A percentile compares a stretch with the other conserved stretches of the same genome.
These are phyloP conservation scores for Solanum clarkiae DNA, from an alignment of 257 asterid genomes.

Conservation along the genomic window DNA sequence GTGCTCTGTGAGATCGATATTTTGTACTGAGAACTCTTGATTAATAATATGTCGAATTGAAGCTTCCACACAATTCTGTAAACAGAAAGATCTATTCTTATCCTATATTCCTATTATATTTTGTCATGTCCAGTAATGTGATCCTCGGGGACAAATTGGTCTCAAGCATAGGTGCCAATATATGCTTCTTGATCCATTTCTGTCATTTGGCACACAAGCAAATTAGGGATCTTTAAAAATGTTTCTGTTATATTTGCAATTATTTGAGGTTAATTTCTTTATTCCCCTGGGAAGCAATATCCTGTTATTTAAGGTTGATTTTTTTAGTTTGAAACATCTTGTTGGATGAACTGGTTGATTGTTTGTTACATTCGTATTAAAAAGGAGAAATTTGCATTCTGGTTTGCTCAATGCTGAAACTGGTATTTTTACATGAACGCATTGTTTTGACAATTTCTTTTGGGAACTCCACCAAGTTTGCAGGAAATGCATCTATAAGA, in stretches of 20 bases:
- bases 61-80: neutral
- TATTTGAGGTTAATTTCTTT: neutral
- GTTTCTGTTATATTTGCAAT: neutral
- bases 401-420: neutral
- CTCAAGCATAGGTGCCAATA: neutral
- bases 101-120: neutral
- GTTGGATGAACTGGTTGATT: neutral
- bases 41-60: neutral
- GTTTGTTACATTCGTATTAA: neutral
- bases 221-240: neutral
- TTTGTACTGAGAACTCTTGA: neutral
- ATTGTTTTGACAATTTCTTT: neutral
- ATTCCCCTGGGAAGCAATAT: neutral
- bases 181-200: neutral
- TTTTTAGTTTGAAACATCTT: neutral
- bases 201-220: neutral
- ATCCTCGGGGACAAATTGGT: neutral
- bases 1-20: neutral
- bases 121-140: neutral
- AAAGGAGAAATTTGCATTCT: neutral
- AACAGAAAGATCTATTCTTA: neutral
- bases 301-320: too few relatives aligned
- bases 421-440: neutral
- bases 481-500: conserved; percentile 78
- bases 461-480: conserved; percentile 44